Evolutionary conservation across 345 rosid genomes (phyloP).

Genomic region (Lenwebbia sp.): DNA sequence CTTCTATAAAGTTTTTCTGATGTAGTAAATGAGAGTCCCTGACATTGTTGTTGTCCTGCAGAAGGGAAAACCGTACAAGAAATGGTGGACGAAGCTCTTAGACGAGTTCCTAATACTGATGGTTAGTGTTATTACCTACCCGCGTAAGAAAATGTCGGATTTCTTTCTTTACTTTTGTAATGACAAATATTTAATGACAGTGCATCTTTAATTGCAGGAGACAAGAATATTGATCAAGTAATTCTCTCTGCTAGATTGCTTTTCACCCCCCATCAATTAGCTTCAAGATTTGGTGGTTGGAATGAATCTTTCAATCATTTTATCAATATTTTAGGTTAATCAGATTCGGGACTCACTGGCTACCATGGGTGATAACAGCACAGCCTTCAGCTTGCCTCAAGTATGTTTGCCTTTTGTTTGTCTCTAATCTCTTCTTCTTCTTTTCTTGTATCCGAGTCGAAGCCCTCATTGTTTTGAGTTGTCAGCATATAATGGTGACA

Average conservation of each 20-base stretch:
- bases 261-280: background rate
- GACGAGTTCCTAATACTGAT: slow-evolving; percentile 63
- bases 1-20: background rate
- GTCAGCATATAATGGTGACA: background rate
- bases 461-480: background rate
- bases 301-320: background rate
- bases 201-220: slow-evolving; percentile 39
- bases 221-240: slow-evolving; percentile 90
- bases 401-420: slow-evolving; percentile 27
- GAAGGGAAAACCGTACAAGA: slow-evolving; percentile 97
- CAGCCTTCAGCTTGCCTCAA: slow-evolving; percentile 97
- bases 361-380: slow-evolving; percentile 94
- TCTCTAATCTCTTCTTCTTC: background rate
- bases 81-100: slow-evolving; percentile 96
- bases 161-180: background rate
- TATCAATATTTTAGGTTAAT: slow-evolving; percentile 52
- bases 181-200: background rate
- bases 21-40: background rate
- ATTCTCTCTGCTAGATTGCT: slow-evolving; percentile 1
- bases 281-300: background rate
- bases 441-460: background rate
- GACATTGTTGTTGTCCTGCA: slow-evolving; percentile 18
- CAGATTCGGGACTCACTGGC: slow-evolving; percentile 92
- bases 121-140: slow-evolving; percentile 34
- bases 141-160: background rate